These are phyloP conservation scores for Microsporum canis DNA, from an alignment of 2,329 filamentous ascomycete genomes.

Conservation along the genomic window DNA sequence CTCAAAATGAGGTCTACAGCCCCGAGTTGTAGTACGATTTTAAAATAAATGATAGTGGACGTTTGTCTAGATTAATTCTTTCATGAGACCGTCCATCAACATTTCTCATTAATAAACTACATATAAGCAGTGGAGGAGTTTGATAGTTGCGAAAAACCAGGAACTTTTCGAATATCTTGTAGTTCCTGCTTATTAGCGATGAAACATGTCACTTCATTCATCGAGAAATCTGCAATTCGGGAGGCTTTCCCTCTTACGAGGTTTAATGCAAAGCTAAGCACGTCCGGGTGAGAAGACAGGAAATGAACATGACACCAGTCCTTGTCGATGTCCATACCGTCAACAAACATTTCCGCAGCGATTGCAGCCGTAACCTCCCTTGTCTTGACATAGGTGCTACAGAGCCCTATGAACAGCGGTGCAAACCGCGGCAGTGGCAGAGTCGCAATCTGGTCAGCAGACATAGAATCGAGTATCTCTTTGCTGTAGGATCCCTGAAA, in stretches of 20 bases:
- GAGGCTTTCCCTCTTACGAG: slow-evolving; percentile 15
- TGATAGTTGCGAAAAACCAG: background rate
- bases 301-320: slow-evolving; percentile 15
- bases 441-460: slow-evolving; percentile 31
- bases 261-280: slow-evolving; percentile 10
- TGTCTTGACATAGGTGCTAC: slow-evolving; percentile 14
- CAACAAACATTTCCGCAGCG: slow-evolving; percentile 20
- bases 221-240: background rate
- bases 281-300: slow-evolving; percentile 2
- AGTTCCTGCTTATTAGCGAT: background rate
- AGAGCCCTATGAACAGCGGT: slow-evolving; percentile 15
- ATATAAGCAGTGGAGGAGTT: too few species aligned
- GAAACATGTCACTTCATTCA: background rate
- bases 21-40: background rate
- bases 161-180: background rate
- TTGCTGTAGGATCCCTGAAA: slow-evolving; percentile 56
- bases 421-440: slow-evolving; percentile 17
- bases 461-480: slow-evolving; percentile 58
- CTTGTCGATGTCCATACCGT: slow-evolving; percentile 19
- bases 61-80: too few species aligned
- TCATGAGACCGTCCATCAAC: too few species aligned
- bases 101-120: too few species aligned
- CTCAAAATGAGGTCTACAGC: too few species aligned
- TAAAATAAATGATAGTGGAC: too few species aligned
- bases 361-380: slow-evolving; percentile 19